These are phyloP conservation scores for Leonotis leonurus DNA, from an alignment of 257 asterid species.

Conservation along the genomic window DNA sequence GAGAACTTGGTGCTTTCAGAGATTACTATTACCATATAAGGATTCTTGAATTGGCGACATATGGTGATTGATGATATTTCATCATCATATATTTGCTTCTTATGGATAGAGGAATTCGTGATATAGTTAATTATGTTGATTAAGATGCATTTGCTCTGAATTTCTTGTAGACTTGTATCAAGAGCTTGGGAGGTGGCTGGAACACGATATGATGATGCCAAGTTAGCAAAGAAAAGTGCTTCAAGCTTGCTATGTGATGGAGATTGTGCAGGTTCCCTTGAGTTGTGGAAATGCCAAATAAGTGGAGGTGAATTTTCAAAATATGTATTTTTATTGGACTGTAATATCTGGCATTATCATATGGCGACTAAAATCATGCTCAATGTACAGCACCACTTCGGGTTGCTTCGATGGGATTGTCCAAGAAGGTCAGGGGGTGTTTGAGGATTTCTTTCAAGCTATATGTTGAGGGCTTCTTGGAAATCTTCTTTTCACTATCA, in stretches of 20 bases:
- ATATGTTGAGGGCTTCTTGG: conserved; percentile 2
- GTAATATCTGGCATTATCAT: not conserved
- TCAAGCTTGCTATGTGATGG: conserved; percentile 44
- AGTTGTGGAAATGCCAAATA: conserved; percentile 65
- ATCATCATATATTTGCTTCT: not conserved
- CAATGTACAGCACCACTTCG: conserved; percentile 44
- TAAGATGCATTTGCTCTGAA: not conserved
- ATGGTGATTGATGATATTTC: too few relatives aligned
- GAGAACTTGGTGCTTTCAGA: not conserved
- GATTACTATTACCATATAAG: not conserved
- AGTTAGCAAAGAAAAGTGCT: conserved; percentile 55
- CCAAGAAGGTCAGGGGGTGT: conserved; percentile 45
- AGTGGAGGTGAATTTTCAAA: conserved; percentile 54
- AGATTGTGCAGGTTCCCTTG: conserved; percentile 32
- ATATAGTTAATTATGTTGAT: not conserved
- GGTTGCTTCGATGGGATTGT: conserved; percentile 58
- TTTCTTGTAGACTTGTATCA: conserved; percentile 49
- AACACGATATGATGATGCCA: conserved; percentile 54
- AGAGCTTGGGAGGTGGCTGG: conserved; percentile 87
- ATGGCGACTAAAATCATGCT: conserved; percentile 17
- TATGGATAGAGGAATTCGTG: not conserved
- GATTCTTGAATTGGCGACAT: conserved; percentile 4
- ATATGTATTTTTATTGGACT: not conserved
- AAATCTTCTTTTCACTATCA: not conserved
- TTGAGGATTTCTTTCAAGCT: not conserved